These are phyloP conservation scores for Xylaria arbuscula DNA, from an alignment of 2,329 filamentous ascomycete species.

Conservation along the genomic window DNA sequence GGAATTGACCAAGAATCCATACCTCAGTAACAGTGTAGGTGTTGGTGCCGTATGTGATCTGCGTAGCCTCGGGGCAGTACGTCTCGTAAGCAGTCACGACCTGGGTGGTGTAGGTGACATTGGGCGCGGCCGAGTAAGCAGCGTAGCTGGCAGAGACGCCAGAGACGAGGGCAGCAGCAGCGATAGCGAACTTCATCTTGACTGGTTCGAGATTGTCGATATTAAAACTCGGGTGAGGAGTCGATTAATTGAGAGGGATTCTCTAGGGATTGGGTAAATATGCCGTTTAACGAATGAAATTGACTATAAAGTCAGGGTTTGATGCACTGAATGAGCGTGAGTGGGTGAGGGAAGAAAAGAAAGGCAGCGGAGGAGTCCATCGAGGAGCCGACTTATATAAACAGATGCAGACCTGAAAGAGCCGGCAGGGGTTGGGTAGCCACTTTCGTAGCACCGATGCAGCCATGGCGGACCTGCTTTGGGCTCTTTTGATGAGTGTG, in stretches of 20 bases:
- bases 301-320: constrained; percentile 66
- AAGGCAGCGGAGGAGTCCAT: constrained; percentile 45
- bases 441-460: constrained; percentile 23
- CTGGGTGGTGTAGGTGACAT: constrained; percentile 71
- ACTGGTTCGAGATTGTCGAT: constrained; percentile 57
- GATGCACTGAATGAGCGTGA: constrained; percentile 60
- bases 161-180: constrained; percentile 63
- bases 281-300: constrained; percentile 65
- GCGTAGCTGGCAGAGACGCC: constrained; percentile 51
- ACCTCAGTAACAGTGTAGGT: constrained; percentile 77
- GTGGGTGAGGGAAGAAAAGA: constrained; percentile 53
- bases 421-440: constrained; percentile 27
- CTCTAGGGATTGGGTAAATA: constrained; percentile 50
- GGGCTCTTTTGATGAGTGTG: constrained; percentile 32
- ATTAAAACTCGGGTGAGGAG: constrained; percentile 50
- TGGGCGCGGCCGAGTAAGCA: constrained; percentile 48
- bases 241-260: constrained; percentile 48
- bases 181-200: constrained; percentile 74
- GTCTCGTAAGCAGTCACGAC: constrained; percentile 76
- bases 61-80: constrained; percentile 76
- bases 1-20: constrained; percentile 43
- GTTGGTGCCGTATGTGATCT: constrained; percentile 70
- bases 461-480: constrained; percentile 25
- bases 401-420: constrained; percentile 23
- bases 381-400: constrained; percentile 37